These are phyloP conservation scores for Colletotrichum camelliae DNA, from an alignment of 2,329 filamentous ascomycete genomes.

Conservation along the genomic window DNA sequence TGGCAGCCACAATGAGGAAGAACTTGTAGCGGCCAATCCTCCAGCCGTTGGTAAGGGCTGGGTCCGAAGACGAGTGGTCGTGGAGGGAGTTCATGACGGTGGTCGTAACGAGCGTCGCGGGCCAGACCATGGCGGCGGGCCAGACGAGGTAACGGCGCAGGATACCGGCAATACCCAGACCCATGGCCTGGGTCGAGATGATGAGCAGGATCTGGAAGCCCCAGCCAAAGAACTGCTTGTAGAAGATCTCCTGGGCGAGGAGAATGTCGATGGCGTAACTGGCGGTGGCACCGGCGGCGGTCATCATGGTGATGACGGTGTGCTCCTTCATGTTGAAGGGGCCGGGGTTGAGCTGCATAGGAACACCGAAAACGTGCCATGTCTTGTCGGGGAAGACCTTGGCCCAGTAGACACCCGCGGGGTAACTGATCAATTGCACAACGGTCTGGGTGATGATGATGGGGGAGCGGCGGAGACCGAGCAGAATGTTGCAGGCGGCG, in stretches of 20 bases:
- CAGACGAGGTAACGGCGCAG: constrained; percentile 58
- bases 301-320: constrained; percentile 54
- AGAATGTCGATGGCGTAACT: constrained; percentile 47
- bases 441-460: constrained; percentile 59
- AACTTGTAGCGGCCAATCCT: constrained; percentile 66
- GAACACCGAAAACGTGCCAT: constrained; percentile 35
- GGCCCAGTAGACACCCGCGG: constrained; percentile 41
- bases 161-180: constrained; percentile 62
- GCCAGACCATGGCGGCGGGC: constrained; percentile 65
- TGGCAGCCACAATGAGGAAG: constrained; percentile 62
- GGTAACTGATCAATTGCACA: constrained; percentile 60
- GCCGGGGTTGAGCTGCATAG: constrained; percentile 42
- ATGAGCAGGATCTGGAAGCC: constrained; percentile 60
- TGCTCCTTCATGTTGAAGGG: constrained; percentile 54
- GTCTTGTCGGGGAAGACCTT: constrained; percentile 33
- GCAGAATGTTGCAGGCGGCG: constrained; percentile 61
- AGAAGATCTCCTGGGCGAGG: constrained; percentile 50
- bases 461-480: constrained; percentile 53
- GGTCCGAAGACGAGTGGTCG: constrained; percentile 50
- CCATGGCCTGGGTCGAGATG: constrained; percentile 61
- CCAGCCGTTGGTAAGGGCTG: constrained; percentile 64
- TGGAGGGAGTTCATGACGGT: constrained; percentile 56
- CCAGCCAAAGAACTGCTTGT: constrained; percentile 51
- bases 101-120: constrained; percentile 58
- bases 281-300: constrained; percentile 38